Percentiles rank a stretch among this genome's conserved stretches.
Evolutionary conservation across 1,284 basidiomycete species (phyloP).

Genomic region (Tetrapyrgos nigripes): DNA sequence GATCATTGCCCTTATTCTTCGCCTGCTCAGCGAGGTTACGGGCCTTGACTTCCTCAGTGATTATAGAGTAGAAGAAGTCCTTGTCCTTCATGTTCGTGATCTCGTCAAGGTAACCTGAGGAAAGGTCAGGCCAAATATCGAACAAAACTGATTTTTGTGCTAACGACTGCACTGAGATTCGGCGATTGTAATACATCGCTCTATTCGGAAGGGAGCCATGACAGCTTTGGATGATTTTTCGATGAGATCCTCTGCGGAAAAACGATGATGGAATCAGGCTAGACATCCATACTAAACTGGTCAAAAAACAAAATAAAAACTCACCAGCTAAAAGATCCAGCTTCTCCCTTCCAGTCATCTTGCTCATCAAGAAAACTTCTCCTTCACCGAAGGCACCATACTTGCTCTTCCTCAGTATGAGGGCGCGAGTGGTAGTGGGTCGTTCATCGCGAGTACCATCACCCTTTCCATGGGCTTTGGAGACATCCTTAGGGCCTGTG

Average conservation of each 20-base stretch:
- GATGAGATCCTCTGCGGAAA: constrained; percentile 66
- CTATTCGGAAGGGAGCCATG: constrained; percentile 67
- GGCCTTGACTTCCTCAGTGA: constrained; percentile 59
- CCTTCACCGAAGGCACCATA: constrained; percentile 73
- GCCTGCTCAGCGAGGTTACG: constrained; percentile 46
- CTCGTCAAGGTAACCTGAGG: constrained; percentile 69
- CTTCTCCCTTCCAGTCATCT: constrained; percentile 77
- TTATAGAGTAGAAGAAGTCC: constrained; percentile 59
- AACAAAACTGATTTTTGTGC: constrained; percentile 20
- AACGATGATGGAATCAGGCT: constrained; percentile 14
- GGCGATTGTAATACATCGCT: constrained; percentile 66
- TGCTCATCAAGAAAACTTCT: constrained; percentile 60
- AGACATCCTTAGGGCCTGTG: constrained; percentile 31
- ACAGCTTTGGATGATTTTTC: constrained; percentile 61
- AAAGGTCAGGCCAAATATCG: background rate
- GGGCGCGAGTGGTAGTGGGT: constrained; percentile 72
- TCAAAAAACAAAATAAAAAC: constrained; percentile 20
- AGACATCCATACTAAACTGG: constrained; percentile 10
- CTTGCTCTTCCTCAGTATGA: constrained; percentile 76
- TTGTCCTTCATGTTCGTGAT: constrained; percentile 68
- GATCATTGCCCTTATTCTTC: constrained; percentile 32
- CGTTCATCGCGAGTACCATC: constrained; percentile 53
- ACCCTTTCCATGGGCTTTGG: constrained; percentile 41
- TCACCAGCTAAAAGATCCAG: constrained; percentile 76
- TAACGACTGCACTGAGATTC: constrained; percentile 74